Evolutionary conservation across 129 eudicot species (phyloP).

Genomic region (Flaveria sonorensis): DNA sequence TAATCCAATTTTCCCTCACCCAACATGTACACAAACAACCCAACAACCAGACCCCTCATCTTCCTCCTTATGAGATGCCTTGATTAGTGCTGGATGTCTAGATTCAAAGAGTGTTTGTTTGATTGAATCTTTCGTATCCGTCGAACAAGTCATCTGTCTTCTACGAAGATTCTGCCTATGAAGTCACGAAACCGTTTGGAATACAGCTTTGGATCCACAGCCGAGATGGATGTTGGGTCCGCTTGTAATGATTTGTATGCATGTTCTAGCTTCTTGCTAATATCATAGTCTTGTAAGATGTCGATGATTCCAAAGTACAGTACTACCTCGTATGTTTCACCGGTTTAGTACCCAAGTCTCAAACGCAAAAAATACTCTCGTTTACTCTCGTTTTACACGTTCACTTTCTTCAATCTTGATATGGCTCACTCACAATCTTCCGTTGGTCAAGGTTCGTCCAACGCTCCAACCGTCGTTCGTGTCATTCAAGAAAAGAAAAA

Average conservation of each 20-base stretch:
- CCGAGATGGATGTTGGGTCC: slow-evolving; percentile 89
- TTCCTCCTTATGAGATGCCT: slow-evolving; percentile 12
- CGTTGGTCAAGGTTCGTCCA: no score
- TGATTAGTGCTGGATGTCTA: neutral
- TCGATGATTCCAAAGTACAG: slow-evolving; percentile 96
- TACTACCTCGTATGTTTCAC: slow-evolving; percentile 81
- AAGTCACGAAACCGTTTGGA: slow-evolving; percentile 91
- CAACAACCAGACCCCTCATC: slow-evolving; percentile 17
- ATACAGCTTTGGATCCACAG: slow-evolving; percentile 93
- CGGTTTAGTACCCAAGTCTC: no score
- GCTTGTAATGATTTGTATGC: slow-evolving; percentile 95
- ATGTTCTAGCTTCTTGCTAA: slow-evolving; percentile 95
- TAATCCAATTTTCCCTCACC: slow-evolving; percentile 40
- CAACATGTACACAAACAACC: slow-evolving; percentile 46
- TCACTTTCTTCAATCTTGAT: no score
- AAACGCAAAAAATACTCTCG: no score
- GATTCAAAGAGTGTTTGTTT: slow-evolving; percentile 40
- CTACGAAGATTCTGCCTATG: slow-evolving; percentile 75
- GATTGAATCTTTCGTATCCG: slow-evolving; percentile 33
- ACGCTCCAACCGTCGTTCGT: no score
- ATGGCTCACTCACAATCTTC: no score
- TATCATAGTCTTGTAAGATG: slow-evolving; percentile 90
- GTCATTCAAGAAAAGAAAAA: no score
- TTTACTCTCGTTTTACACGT: no score
- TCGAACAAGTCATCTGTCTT: slow-evolving; percentile 63